Percentiles rank a stretch among this genome's conserved stretches.
These are phyloP conservation scores for Raffaelea albimanens DNA, from an alignment of 2,329 filamentous ascomycete genomes.

Conservation along the genomic window DNA sequence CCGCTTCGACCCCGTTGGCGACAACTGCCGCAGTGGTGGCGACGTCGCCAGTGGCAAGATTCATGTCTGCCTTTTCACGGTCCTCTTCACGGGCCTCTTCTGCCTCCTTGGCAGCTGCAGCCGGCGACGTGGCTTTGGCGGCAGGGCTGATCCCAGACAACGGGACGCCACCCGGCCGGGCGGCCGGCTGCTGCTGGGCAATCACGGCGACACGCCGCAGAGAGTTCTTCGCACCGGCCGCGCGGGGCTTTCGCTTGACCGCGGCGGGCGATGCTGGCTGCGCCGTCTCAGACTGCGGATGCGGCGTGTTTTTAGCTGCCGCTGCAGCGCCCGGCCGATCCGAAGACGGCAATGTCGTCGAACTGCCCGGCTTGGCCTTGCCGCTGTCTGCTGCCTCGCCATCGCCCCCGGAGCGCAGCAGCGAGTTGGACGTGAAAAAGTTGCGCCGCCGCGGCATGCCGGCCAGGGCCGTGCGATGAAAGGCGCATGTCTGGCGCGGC, in stretches of 20 bases:
- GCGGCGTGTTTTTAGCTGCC: too few species aligned
- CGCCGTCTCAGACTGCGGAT: too few species aligned
- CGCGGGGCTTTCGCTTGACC: constrained; percentile 13
- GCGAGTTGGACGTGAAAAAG: constrained; percentile 59
- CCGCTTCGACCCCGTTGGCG: too few species aligned
- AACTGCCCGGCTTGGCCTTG: background rate
- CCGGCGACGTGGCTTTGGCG: constrained; percentile 1
- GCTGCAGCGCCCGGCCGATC: too few species aligned
- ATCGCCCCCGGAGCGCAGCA: constrained; percentile 29
- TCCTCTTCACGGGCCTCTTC: too few species aligned
- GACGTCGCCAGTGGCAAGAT: background rate
- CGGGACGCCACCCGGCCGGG: too few species aligned
- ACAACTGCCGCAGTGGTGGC: too few species aligned
- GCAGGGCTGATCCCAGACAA: too few species aligned
- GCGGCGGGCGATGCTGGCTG: background rate
- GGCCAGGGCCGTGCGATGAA: constrained; percentile 36
- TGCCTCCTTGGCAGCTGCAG: background rate
- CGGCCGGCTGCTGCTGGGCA: constrained; percentile 49
- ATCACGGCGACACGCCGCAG: constrained; percentile 79
- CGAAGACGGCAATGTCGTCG: too few species aligned
- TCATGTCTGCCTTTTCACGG: too few species aligned
- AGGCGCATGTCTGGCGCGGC: too few species aligned
- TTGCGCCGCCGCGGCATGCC: constrained; percentile 43
- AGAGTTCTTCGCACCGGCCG: constrained; percentile 45
- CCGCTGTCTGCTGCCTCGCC: constrained; percentile 3